Evolutionary conservation across 1,139 yeast genomes (phyloP).

Genomic region (Lodderomyces orthopsilosis): DNA sequence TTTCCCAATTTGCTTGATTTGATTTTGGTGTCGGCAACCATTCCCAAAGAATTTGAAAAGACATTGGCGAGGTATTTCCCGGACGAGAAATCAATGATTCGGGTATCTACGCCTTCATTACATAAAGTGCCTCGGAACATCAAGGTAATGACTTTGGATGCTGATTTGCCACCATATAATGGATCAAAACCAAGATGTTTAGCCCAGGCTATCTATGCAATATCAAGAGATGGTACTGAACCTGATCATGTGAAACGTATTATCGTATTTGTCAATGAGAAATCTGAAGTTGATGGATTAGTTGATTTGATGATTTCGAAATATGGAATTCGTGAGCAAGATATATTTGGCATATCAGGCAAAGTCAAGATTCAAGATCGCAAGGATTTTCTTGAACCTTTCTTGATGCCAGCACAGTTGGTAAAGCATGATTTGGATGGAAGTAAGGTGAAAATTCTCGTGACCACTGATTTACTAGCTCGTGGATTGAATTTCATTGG

Average conservation of each 20-base stretch:
- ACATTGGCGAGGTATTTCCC: conserved; percentile 65
- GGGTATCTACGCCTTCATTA: conserved; percentile 72
- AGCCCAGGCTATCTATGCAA: conserved; percentile 86
- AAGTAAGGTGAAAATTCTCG: conserved; percentile 55
- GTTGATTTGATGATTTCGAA: conserved; percentile 50
- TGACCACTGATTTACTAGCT: conserved; percentile 89
- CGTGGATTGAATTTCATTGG: conserved; percentile 87
- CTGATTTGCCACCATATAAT: conserved; percentile 70
- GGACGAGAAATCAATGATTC: conserved; percentile 47
- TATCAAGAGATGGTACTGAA: conserved; percentile 81
- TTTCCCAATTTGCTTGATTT: conserved; percentile 60
- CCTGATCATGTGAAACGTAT: conserved; percentile 73
- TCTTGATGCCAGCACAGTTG: conserved; percentile 56
- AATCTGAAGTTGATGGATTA: conserved; percentile 58
- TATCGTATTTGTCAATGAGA: conserved; percentile 82
- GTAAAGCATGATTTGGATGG: conserved; percentile 27
- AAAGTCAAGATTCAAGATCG: conserved; percentile 60
- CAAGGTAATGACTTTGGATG: conserved; percentile 72
- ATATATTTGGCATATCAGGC: conserved; percentile 61
- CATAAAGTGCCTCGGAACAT: conserved; percentile 80
- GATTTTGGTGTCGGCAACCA: conserved; percentile 85
- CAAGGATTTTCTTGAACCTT: conserved; percentile 52
- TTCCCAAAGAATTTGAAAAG: conserved; percentile 73
- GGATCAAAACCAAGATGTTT: conserved; percentile 82
- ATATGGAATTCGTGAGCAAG: conserved; percentile 53